Evolutionary conservation across 2,329 filamentous ascomycete species (phyloP), one percentile per base, ranked within the genome.

Genomic region (Fusarium incarnatum): DNA sequence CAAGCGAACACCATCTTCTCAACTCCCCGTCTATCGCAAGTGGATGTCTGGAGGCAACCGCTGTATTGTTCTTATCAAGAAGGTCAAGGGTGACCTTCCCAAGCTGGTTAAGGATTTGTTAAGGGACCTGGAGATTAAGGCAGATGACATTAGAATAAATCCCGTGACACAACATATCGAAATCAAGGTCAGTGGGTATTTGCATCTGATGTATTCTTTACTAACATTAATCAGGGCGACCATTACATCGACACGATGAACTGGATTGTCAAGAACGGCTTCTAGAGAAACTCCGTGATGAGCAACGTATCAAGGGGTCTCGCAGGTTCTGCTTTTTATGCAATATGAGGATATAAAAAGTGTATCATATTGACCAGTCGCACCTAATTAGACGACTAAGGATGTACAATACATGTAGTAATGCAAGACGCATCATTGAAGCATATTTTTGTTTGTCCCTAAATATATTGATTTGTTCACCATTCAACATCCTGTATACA

Each of bases 11-110:
- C 82, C 85, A 2, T 90, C 88, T 40, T 87, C 89, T 49, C 89
- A 93, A 71, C 83, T 96, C 5, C 89, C 93, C 25, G 87, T 98
- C 46, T 99, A 98, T 82, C 84, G 89, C 18, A 84, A 89, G 71
- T 83, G 82, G 70, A 94, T 93, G 82, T 86, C 89, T 15, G 94
- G 94, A 55, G 93, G 93, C 16, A 96, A 92, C 70, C 85, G 90
- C 77, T 88, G 89, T 74, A 81, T 92, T 75, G 97, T 95, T 8
- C 80, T 88, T 60, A 82, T 99, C 59, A 92, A 94, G 79, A 94
- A 92, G 80, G 86, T 95, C 52, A 89, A 93, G 60, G 96, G 96
- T 18, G 87, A 97, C 77, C 76, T 89, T 52, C 79, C 83, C 32
- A 86, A 83, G 5, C 78, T 98, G 69, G 85, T 88, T 66, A 80